Evolutionary conservation across 345 rosid genomes (phyloP).

Genomic region (Acer campestre): DNA sequence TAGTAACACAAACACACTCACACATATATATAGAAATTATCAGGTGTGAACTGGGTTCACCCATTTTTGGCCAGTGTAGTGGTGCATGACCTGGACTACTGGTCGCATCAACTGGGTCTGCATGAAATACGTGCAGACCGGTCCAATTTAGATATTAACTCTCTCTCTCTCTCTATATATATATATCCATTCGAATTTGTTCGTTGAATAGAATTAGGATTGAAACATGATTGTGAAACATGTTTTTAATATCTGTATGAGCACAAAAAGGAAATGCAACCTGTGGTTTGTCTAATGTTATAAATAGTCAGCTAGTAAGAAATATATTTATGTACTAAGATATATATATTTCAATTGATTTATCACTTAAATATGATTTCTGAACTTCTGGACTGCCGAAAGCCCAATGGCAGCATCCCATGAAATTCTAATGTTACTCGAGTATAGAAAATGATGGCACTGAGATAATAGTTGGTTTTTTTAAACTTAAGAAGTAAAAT

Average conservation of each 20-base stretch:
- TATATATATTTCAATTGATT: background rate
- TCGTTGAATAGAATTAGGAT: background rate
- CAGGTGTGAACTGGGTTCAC: background rate
- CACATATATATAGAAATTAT: background rate
- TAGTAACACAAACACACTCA: background rate
- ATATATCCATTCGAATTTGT: background rate
- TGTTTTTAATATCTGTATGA: constrained; percentile 22
- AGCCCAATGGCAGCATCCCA: background rate
- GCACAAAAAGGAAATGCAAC: constrained; percentile 30
- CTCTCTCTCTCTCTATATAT: background rate
- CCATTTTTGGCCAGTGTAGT: background rate
- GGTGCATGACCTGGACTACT: too few relatives aligned
- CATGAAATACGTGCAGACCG: background rate
- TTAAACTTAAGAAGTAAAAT: background rate
- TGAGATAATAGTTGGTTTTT: background rate
- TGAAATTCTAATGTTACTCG: background rate
- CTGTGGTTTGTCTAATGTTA: background rate
- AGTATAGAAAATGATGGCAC: background rate
- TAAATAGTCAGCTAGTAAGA: background rate
- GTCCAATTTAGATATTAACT: background rate
- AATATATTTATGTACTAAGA: background rate
- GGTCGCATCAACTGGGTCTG: too few relatives aligned
- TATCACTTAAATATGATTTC: background rate
- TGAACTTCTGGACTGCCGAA: background rate
- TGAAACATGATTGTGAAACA: background rate